These are phyloP conservation scores for Phytophthora ramorum DNA, from an alignment of 352 stramenopile genomes.

Conservation along the genomic window DNA sequence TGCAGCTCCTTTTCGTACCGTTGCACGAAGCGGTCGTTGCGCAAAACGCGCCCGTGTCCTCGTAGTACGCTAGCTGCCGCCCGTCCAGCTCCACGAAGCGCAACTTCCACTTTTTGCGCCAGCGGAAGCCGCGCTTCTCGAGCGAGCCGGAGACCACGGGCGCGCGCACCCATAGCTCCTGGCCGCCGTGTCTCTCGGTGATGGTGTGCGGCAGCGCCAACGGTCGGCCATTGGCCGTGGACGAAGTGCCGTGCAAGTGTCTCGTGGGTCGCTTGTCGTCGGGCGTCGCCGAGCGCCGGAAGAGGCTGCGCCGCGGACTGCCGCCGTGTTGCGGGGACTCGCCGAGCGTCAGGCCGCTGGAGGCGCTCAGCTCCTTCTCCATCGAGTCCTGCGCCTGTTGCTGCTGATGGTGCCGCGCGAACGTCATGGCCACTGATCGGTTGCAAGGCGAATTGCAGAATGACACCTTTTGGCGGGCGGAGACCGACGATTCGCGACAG, in stretches of 20 bases:
- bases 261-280: constrained; percentile 1
- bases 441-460: constrained; percentile 24
- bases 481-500: constrained; percentile 17
- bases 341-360: constrained; percentile 31
- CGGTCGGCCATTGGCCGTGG: not conserved
- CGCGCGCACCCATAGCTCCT: constrained; percentile 80
- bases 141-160: constrained; percentile 71
- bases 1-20: constrained; percentile 30
- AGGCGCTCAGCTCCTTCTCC: constrained; percentile 38
- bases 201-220: constrained; percentile 78
- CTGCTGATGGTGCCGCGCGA: constrained; percentile 10
- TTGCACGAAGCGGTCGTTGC: constrained; percentile 21
- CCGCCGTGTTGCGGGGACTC: constrained; percentile 24
- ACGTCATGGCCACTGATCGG: constrained; percentile 13
- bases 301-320: constrained; percentile 32
- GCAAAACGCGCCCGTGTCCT: constrained; percentile 29
- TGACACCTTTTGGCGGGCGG: not conserved
- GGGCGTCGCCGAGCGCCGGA: constrained; percentile 17
- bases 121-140: constrained; percentile 80
- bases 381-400: constrained; percentile 22
- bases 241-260: constrained; percentile 14
- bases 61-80: constrained; percentile 73
- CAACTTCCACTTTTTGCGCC: constrained; percentile 80
- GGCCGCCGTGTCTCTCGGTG: constrained; percentile 73
- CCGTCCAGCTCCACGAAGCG: constrained; percentile 82